phyloP scores from a whole-genome alignment of 1,284 basidiomycete species.

The Mycena sp. region DNA sequence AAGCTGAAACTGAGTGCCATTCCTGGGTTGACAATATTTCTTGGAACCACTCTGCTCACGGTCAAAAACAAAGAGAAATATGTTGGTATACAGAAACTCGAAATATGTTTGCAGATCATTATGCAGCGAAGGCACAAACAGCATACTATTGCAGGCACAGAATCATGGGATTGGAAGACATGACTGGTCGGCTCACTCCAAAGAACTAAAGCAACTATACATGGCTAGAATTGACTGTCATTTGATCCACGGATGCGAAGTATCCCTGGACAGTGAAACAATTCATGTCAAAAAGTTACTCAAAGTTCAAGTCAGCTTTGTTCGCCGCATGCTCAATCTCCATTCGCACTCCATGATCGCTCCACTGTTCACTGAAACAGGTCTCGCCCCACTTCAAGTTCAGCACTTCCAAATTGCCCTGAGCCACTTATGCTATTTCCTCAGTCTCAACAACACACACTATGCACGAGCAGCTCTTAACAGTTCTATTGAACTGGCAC shows the following conservation, averaged over 20 bases:
- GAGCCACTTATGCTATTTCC: neutral
- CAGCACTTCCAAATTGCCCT: neutral
- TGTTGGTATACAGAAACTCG: constrained; percentile 7
- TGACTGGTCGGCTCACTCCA: neutral
- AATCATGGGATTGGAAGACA: constrained; percentile 12
- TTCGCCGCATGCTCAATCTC: too few species aligned
- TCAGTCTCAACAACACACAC: neutral
- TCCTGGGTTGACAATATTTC: too few species aligned
- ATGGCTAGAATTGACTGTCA: neutral
- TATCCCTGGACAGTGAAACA: neutral
- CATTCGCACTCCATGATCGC: neutral
- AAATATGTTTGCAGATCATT: constrained; percentile 10
- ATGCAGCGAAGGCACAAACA: neutral
- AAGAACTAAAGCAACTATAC: neutral
- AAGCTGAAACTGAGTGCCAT: too few species aligned
- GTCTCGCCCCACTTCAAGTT: neutral
- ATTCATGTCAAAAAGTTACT: neutral
- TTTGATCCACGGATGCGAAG: neutral
- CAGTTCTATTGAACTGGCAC: neutral
- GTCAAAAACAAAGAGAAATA: constrained; percentile 14
- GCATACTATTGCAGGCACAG: constrained; percentile 8
- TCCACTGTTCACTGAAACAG: neutral
- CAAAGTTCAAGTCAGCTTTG: too few species aligned
- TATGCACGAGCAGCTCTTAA: neutral
- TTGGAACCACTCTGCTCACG: neutral